A percentile compares a stretch with the other conserved stretches of the same genome.
phyloP scores from a whole-genome alignment of 345 rosid species.

The Toxicodendron radicans region DNA sequence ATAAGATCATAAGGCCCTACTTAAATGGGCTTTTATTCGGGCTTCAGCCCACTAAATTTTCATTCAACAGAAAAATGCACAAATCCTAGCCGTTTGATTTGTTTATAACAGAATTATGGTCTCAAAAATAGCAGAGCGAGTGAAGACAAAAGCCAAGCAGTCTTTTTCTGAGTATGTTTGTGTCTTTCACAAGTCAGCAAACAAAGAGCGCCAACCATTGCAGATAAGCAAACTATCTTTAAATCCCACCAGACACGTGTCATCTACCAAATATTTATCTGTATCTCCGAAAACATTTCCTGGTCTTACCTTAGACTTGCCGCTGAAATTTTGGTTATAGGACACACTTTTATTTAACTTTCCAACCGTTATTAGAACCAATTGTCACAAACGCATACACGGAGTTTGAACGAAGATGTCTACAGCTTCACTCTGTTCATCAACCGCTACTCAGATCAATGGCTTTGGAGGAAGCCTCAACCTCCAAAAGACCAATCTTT shows the following conservation, averaged over 20 bases:
- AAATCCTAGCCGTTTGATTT: not conserved
- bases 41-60: no score
- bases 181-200: conserved; percentile 12
- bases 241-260: conserved; percentile 37
- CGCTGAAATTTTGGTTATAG: conserved; percentile 24
- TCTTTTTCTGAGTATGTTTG: not conserved
- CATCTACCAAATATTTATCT: conserved; percentile 13
- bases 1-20: no score
- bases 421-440: conserved; percentile 56
- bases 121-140: not conserved
- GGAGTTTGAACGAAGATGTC: conserved; percentile 32
- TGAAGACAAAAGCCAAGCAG: not conserved
- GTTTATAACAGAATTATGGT: not conserved
- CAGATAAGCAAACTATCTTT: conserved; percentile 45
- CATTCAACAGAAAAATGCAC: no score
- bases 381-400: no score
- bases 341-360: conserved; percentile 9
- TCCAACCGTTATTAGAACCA: conserved; percentile 23
- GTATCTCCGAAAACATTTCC: conserved; percentile 9
- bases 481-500: conserved; percentile 36
- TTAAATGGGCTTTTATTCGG: no score
- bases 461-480: conserved; percentile 51
- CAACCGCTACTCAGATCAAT: conserved; percentile 58
- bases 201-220: conserved; percentile 43
- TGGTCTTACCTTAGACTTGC: not conserved